Evolutionary conservation across 305 asterid genomes (phyloP).

Genomic region (Fraxinus baroniana): DNA sequence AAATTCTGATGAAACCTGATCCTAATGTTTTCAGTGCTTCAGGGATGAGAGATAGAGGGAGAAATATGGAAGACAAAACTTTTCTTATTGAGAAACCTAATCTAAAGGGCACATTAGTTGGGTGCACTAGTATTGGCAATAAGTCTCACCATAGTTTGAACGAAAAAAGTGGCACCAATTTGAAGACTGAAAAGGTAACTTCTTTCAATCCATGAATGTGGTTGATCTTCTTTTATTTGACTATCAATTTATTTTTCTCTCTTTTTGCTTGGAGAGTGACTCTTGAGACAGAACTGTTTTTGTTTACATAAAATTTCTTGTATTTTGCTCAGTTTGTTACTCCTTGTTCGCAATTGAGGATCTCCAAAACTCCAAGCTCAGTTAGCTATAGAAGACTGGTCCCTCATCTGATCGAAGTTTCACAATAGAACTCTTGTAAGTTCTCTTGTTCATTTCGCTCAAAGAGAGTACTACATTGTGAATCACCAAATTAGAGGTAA

Average conservation of each 20-base stretch:
- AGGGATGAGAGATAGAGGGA: conserved; percentile 7
- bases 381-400: conserved; percentile 69
- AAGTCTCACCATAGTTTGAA: conserved; percentile 26
- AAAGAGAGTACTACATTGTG: neutral
- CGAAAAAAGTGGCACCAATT: conserved; percentile 27
- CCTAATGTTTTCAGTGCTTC: conserved; percentile 33
- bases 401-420: conserved; percentile 67
- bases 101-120: conserved; percentile 23
- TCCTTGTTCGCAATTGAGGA: conserved; percentile 58
- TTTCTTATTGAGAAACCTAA: conserved; percentile 20
- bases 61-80: conserved; percentile 17
- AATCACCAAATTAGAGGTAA: neutral
- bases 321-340: conserved; percentile 47
- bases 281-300: neutral
- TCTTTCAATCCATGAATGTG: neutral
- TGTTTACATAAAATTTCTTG: conserved; percentile 17
- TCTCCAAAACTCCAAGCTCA: conserved; percentile 55
- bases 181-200: conserved; percentile 35
- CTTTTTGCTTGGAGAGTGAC: neutral
- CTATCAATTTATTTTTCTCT: neutral
- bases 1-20: conserved; percentile 62
- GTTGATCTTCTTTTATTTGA: neutral
- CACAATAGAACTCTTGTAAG: conserved; percentile 39
- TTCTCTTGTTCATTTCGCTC: conserved; percentile 3
- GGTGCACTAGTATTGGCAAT: neutral